Evolutionary conservation across 306 rosid genomes (phyloP).

Genomic region (Argentina anserina): DNA sequence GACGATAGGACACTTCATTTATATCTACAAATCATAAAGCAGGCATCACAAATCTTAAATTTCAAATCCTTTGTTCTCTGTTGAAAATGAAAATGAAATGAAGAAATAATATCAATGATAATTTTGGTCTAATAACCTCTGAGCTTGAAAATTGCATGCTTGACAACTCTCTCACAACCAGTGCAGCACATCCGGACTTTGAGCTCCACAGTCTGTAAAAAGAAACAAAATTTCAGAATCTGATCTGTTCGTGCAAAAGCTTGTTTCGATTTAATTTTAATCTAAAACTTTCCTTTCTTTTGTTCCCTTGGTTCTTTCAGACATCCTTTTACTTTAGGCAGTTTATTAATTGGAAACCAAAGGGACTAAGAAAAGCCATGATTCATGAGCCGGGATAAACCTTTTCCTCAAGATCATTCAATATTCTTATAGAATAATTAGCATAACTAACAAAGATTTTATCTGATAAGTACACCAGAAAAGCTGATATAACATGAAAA

Average conservation of each 20-base stretch:
- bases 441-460: not conserved
- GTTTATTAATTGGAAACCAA: constrained; percentile 12
- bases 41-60: not conserved
- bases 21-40: not conserved
- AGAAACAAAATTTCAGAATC: constrained; percentile 26
- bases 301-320: constrained; percentile 33
- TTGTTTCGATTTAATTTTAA: not conserved
- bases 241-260: constrained; percentile 2
- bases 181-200: constrained; percentile 97
- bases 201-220: constrained; percentile 89
- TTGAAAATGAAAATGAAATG: not conserved
- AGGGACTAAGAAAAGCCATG: constrained; percentile 35
- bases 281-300: constrained; percentile 13
- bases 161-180: constrained; percentile 89
- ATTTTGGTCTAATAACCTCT: constrained; percentile 53
- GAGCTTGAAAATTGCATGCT: constrained; percentile 76
- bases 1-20: not conserved
- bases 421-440: not conserved
- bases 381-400: not conserved
- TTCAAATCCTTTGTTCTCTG: not conserved
- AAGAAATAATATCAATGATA: no score
- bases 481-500: not conserved
- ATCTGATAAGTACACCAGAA: not conserved
- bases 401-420: not conserved
- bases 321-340: constrained; percentile 10